Percentiles rank a stretch among this genome's conserved stretches.
Evolutionary conservation across 768 basidiomycete genomes (phyloP).

Genomic region (Pholiota conissans): DNA sequence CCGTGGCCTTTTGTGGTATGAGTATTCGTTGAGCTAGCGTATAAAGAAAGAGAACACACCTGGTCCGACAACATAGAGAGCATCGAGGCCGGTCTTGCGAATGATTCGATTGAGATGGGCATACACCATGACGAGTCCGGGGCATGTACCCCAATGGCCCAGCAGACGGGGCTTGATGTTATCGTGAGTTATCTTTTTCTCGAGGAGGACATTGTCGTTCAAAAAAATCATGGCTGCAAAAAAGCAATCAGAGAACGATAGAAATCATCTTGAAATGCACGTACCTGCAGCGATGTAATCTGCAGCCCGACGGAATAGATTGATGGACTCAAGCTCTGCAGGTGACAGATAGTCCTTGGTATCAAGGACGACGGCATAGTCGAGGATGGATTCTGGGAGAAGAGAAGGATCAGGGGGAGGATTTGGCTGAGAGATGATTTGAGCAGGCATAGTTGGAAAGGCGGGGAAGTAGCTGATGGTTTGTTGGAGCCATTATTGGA

Average conservation of each 20-base stretch:
- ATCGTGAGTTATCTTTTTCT: conserved; percentile 55
- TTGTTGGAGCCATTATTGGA: conserved; percentile 7
- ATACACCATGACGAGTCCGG: conserved; percentile 69
- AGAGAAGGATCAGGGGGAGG: conserved; percentile 71
- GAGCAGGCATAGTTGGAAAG: conserved; percentile 52
- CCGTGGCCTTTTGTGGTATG: conserved; percentile 59
- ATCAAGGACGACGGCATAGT: conserved; percentile 49
- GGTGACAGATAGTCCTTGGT: conserved; percentile 44
- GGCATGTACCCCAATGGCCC: conserved; percentile 86
- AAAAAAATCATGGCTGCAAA: conserved; percentile 81
- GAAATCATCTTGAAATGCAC: conserved; percentile 9
- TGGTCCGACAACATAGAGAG: conserved; percentile 80
- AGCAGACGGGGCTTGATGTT: conserved; percentile 82
- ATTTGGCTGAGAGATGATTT: conserved; percentile 57
- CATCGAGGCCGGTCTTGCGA: conserved; percentile 56
- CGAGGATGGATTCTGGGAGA: conserved; percentile 57
- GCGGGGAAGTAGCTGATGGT: too few relatives aligned
- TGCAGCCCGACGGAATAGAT: conserved; percentile 59
- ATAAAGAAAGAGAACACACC: conserved; percentile 34
- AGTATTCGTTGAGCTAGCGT: not conserved
- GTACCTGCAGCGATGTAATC: conserved; percentile 73
- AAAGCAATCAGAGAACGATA: not conserved
- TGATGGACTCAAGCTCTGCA: conserved; percentile 51
- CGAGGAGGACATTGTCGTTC: conserved; percentile 67
- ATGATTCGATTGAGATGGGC: conserved; percentile 72